Evolutionary conservation across 257 asterid species (phyloP), one percentile per base, ranked within the genome.

Genomic region (Ajuga chamaepitys): DNA sequence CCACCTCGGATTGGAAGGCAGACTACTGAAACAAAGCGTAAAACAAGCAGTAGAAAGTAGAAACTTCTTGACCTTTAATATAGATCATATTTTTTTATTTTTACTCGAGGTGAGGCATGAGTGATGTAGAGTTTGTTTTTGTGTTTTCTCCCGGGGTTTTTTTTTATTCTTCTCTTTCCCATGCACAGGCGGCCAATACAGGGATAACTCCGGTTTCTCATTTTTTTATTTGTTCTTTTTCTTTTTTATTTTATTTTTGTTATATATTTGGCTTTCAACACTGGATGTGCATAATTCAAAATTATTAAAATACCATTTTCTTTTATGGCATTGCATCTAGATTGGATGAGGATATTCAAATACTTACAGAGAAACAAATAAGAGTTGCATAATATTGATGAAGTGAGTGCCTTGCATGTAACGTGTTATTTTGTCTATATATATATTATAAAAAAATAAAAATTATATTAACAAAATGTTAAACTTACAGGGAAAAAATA

Each of bases 21-120:
- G 22, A 65, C 79, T 28, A 42, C 82, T 32, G 95, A 85, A 67
- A 63, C 71, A 5, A 84, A 85, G 61, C 76, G 93, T 10, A 87
- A 85, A 80, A 63, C 79, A 5, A 82, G 82, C 51, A 72, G 55
- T 56, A 89, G 92, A 66, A 87, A 87, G 77, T 87, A 83, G 81
- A 22, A 44, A 52, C 7, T 34, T 25, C 1, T 38, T 21, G 17
- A 20, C 48, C 58, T 75, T 79, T 75, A 1, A 26, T 7, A 11
- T 11, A 7, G 20, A 0, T 48, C 34, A 71, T 66, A 24, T 28
- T 21, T 30, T 62, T 56, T 7, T 6, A 4, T 48, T 50, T 47
- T 45, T 67, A 42, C 54, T 73, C 40, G 60, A 68, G 38, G 72
- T 68, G 81, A 60, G 77, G 68, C 66, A 25, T 51, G 76, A 68